phyloP scores from a whole-genome alignment of 345 rosid species.

The Garcia nutans region DNA sequence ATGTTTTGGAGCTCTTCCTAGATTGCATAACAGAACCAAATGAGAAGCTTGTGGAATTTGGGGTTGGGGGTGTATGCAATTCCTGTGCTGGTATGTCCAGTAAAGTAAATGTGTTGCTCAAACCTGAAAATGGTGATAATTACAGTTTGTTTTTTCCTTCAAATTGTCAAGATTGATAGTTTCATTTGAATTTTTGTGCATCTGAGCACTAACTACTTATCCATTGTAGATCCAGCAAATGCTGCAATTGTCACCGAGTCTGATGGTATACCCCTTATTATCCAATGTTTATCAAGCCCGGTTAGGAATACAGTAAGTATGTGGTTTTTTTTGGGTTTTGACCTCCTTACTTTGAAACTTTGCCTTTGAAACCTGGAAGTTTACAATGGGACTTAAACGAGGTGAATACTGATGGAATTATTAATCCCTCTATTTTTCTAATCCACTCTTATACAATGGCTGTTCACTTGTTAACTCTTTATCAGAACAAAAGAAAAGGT shows the following conservation, averaged over 20 bases:
- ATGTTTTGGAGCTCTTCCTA: slow-evolving; percentile 83
- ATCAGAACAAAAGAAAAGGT: background rate
- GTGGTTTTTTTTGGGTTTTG: background rate
- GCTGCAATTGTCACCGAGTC: slow-evolving; percentile 51
- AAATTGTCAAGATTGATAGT: background rate
- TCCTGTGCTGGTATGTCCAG: slow-evolving; percentile 59
- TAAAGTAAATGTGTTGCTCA: background rate
- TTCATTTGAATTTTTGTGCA: background rate
- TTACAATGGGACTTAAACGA: background rate
- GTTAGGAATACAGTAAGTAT: slow-evolving; percentile 76
- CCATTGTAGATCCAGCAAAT: slow-evolving; percentile 60
- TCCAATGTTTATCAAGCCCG: slow-evolving; percentile 83
- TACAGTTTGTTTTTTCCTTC: background rate
- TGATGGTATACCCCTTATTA: slow-evolving; percentile 62
- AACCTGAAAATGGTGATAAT: background rate
- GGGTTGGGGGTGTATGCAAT: slow-evolving; percentile 83
- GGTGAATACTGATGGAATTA: background rate
- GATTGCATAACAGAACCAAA: slow-evolving; percentile 90
- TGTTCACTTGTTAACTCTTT: background rate
- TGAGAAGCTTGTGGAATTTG: slow-evolving; percentile 86
- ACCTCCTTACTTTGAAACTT: background rate
- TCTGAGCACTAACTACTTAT: background rate
- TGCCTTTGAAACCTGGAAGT: background rate
- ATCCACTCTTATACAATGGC: background rate
- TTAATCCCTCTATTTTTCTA: background rate